phyloP scores from a whole-genome alignment of 2,329 filamentous ascomycete genomes.

The Cercospora brassicicola region DNA sequence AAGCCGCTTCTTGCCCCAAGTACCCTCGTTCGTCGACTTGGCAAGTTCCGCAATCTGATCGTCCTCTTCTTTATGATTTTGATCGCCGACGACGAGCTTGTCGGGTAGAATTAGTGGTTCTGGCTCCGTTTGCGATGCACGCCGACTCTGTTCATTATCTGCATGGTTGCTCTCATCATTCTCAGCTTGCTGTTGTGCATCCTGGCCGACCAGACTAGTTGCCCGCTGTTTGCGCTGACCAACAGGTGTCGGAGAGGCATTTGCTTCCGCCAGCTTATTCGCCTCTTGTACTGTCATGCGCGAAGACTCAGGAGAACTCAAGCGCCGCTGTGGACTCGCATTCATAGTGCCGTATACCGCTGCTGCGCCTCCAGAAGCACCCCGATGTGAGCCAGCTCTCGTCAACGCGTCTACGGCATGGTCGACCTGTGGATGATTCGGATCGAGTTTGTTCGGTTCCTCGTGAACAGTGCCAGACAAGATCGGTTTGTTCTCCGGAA shows the following conservation, averaged over 20 bases:
- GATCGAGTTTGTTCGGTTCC: conserved; percentile 8
- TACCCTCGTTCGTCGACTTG: conserved; percentile 7
- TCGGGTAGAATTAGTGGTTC: conserved; percentile 12
- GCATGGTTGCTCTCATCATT: background rate
- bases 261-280: conserved; percentile 28
- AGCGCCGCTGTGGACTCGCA: conserved; percentile 13
- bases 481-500: conserved; percentile 42
- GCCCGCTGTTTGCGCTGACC: background rate
- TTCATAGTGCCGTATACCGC: conserved; percentile 52
- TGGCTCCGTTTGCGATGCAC: background rate
- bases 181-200: conserved; percentile 13
- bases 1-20: conserved; percentile 33
- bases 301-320: conserved; percentile 22
- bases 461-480: conserved; percentile 18
- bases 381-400: conserved; percentile 35
- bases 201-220: conserved; percentile 4
- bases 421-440: conserved; percentile 9
- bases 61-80: conserved; percentile 14
- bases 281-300: conserved; percentile 30
- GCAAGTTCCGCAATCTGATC: conserved; percentile 23
- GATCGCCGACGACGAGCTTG: conserved; percentile 16
- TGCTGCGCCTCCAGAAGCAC: conserved; percentile 66
- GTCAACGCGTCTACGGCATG: conserved; percentile 18
- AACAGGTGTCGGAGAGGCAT: conserved; percentile 17
- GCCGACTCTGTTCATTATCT: background rate